Conservation (phyloP, 129 eudicot genomes). For the Flaveria linearis region DNA sequence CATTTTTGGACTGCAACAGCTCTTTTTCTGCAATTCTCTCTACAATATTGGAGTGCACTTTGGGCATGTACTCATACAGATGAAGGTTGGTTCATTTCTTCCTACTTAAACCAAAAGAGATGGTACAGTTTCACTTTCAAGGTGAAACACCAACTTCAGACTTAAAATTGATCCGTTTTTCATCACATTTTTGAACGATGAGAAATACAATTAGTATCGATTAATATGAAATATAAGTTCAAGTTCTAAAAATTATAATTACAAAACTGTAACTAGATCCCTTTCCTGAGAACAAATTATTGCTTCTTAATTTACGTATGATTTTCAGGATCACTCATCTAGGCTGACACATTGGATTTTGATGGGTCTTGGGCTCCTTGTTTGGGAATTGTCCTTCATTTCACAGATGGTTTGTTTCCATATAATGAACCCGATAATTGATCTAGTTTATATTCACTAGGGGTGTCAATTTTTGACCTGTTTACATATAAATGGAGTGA, state of each 20-base stretch:
- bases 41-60: conserved; percentile 67
- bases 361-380: conserved; percentile 62
- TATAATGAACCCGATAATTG: conserved; percentile 20
- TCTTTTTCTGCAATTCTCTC: conserved; percentile 86
- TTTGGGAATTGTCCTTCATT: conserved; percentile 67
- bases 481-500: neutral
- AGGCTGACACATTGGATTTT: conserved; percentile 74
- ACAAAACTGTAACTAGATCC: neutral
- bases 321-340: conserved; percentile 58
- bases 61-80: conserved; percentile 81
- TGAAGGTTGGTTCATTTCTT: conserved; percentile 50
- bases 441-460: neutral
- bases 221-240: neutral
- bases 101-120: conserved; percentile 10
- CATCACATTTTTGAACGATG: neutral
- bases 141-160: conserved; percentile 1
- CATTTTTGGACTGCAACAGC: conserved; percentile 44
- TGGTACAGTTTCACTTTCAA: conserved; percentile 12
- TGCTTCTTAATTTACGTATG: neutral
- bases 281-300: neutral
- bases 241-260: neutral
- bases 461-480: neutral
- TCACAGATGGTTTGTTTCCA: conserved; percentile 61
- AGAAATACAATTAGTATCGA: neutral
- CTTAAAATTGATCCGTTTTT: neutral